Evolutionary conservation across 345 rosid genomes (phyloP).

Genomic region (Reutealis trisperma): DNA sequence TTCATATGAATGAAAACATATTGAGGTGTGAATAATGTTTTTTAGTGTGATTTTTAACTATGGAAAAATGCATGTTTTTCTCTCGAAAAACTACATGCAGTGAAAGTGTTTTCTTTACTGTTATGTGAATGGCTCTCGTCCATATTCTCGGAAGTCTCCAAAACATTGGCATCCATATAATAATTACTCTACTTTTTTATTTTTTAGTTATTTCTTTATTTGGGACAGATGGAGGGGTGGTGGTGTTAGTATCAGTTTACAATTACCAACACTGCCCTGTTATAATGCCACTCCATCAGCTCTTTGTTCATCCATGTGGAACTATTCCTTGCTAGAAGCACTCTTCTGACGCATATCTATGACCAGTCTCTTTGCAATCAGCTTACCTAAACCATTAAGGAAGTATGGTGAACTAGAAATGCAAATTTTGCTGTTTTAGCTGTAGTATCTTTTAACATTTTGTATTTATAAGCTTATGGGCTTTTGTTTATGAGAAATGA

Average conservation of each 20-base stretch:
- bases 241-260: no score
- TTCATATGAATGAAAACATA: background rate
- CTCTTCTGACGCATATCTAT: background rate
- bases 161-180: background rate
- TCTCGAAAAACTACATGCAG: background rate
- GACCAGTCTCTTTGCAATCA: background rate
- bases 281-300: background rate
- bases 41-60: background rate
- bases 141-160: background rate
- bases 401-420: background rate
- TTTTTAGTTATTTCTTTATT: background rate
- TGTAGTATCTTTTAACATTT: background rate
- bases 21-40: background rate
- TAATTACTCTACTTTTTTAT: background rate
- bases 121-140: background rate
- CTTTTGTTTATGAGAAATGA: background rate
- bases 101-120: background rate
- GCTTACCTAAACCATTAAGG: background rate
- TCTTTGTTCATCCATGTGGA: background rate
- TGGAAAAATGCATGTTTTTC: background rate
- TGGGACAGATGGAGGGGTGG: background rate
- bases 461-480: background rate
- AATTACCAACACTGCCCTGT: background rate
- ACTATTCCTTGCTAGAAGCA: background rate
- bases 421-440: background rate